Evolutionary conservation across 2,329 filamentous ascomycete genomes (phyloP).

Genomic region (Bisporella sp.): DNA sequence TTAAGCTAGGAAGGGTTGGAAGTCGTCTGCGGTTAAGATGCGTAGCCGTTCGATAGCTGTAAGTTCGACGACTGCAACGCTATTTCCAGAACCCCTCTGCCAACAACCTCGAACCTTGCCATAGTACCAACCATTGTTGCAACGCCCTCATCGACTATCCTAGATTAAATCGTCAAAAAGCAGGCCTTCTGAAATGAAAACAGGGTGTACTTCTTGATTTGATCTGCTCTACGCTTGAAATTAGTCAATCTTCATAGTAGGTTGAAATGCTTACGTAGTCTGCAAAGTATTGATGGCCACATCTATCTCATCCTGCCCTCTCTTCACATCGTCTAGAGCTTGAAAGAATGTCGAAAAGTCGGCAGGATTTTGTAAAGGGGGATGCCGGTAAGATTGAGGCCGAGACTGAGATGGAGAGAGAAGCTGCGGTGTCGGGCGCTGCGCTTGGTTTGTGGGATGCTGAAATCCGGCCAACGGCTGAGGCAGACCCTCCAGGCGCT

Average conservation of each 20-base stretch:
- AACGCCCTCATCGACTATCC: conserved; percentile 5
- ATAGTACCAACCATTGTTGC: conserved; percentile 9
- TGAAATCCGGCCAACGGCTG: conserved; percentile 1
- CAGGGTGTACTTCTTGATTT: conserved; percentile 5
- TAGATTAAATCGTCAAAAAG: conserved; percentile 7
- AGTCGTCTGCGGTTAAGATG: conserved; percentile 3
- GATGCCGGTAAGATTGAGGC: conserved; percentile 1
- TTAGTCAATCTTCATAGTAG: conserved; percentile 2
- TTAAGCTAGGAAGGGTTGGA: conserved; percentile 1
- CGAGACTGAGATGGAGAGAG: conserved; percentile 4
- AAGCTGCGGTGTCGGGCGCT: background rate
- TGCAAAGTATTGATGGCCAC: conserved; percentile 4
- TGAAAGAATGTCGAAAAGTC: conserved; percentile 2
- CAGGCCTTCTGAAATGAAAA: background rate
- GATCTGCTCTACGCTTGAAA: conserved; percentile 5
- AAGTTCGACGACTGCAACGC: conserved; percentile 8
- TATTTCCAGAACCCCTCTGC: conserved; percentile 9
- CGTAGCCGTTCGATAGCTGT: background rate
- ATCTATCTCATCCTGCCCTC: conserved; percentile 7
- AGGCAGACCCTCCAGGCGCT: background rate
- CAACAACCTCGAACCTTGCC: conserved; percentile 11
- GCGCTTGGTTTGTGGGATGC: conserved; percentile 4
- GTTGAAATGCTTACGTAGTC: conserved; percentile 5
- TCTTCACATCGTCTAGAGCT: conserved; percentile 6
- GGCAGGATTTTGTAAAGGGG: conserved; percentile 2